Percentiles rank a stretch among this genome's conserved stretches.
These are phyloP conservation scores for Pezicula neosporulosa DNA, from an alignment of 2,329 filamentous ascomycete genomes.

Conservation along the genomic window DNA sequence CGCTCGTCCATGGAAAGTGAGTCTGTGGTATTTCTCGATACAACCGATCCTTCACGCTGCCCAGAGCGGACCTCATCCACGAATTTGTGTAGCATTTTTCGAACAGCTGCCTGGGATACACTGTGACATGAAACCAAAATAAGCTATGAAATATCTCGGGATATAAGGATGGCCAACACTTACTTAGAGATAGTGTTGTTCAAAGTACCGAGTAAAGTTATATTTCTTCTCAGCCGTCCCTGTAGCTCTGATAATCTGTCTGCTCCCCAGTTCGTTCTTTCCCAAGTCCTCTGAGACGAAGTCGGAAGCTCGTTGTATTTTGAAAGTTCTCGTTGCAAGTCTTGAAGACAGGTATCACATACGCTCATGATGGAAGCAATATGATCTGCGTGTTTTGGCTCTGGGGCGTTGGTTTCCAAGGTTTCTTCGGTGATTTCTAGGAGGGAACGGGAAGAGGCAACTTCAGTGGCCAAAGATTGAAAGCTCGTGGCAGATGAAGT, in stretches of 20 bases:
- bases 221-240: conserved; percentile 19
- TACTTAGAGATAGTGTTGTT: neutral
- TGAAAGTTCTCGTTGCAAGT: conserved; percentile 8
- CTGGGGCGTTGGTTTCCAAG: no score
- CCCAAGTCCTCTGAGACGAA: conserved; percentile 18
- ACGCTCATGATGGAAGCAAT: conserved; percentile 8
- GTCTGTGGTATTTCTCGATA: conserved; percentile 2
- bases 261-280: conserved; percentile 21
- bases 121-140: neutral
- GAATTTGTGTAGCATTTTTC: conserved; percentile 4
- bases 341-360: conserved; percentile 14
- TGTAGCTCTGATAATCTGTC: conserved; percentile 17
- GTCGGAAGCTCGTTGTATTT: conserved; percentile 12
- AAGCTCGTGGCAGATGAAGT: no score
- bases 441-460: no score
- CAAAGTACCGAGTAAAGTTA: conserved; percentile 16
- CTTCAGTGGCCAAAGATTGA: no score
- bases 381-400: neutral
- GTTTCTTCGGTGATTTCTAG: no score
- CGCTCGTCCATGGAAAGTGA: conserved; percentile 3
- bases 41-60: conserved; percentile 6
- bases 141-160: neutral
- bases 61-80: conserved; percentile 5
- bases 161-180: neutral
- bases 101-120: conserved; percentile 2